Base-by-base conservation (phyloP, 345 rosid genomes). In the Dipteronia dyeriana region DNA sequence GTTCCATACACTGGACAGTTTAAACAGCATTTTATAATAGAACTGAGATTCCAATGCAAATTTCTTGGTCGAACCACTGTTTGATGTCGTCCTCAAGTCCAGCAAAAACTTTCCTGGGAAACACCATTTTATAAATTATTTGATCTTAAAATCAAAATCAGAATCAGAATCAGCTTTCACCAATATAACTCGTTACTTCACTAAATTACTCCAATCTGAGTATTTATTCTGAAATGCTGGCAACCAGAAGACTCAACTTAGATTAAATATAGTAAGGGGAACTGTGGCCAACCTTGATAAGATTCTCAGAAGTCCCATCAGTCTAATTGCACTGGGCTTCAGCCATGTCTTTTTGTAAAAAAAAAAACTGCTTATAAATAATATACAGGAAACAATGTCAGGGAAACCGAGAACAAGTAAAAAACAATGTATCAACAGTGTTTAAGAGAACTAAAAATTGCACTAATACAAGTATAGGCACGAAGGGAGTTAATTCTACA, bases 301-400 rank as follows among this genome's bases (percentile, higher is more conserved):
- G 23, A 68, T 26, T 73, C 74, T 86, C 68, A 94, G 74, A 91
- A 94, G 84, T 84, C 87, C 98, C 98, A 90, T 17, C 97, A 81
- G 72, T 91, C 97, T 64, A 96, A 83, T 75, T 94, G 99, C 75
- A 82, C 84, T 84, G 88, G 56, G 98, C 97, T 75, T 88, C 95
- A 70, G 84, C 92, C 97, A 96, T 92, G 86, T 96, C 98, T 75
- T 94, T 96, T 74, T 96, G 95, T 71, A 65, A 17, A 69, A 9
- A 20, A 23, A 16, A 38, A 38, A 3, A 1, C 41, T 38, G 54
- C 14, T 79, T 45, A 59, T 0, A 75, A 59, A 3, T 29, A 62
- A 49, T 49, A 53, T 41, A 76, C 20, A 31, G 17, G n/a, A 49
- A 23, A 45, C 0, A 8, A 8, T 9, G 71, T 38, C 68, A 22